Percentiles rank a stretch among this genome's conserved stretches.
Evolutionary conservation across 1,284 basidiomycete genomes (phyloP).

Genomic region (Stereum hirsutum): DNA sequence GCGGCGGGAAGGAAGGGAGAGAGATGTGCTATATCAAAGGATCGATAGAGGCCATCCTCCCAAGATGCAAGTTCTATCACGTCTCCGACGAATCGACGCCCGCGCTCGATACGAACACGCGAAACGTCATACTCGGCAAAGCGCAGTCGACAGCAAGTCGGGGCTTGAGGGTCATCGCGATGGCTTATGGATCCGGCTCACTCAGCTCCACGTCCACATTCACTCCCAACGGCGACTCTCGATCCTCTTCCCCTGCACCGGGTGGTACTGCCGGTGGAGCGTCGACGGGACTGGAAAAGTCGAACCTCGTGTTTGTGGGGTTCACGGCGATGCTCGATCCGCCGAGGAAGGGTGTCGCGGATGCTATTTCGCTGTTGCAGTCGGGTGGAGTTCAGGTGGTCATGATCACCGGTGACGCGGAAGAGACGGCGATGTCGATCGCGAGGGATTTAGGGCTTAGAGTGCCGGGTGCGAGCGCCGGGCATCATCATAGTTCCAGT

Average conservation of each 20-base stretch:
- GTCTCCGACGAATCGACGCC: slow-evolving; percentile 81
- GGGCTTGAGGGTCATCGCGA: slow-evolving; percentile 83
- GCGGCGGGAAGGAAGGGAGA: no score
- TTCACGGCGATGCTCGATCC: slow-evolving; percentile 96
- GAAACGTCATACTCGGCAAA: slow-evolving; percentile 56
- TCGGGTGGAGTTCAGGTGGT: slow-evolving; percentile 88
- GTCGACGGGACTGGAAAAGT: slow-evolving; percentile 31
- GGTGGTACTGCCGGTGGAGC: slow-evolving; percentile 17
- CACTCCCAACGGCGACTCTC: background rate
- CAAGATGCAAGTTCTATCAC: slow-evolving; percentile 82
- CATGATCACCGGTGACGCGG: slow-evolving; percentile 97
- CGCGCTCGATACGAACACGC: slow-evolving; percentile 59
- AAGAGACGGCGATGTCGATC: slow-evolving; percentile 86
- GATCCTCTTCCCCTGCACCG: slow-evolving; percentile 18
- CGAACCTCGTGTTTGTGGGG: slow-evolving; percentile 79
- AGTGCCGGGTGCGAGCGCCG: slow-evolving; percentile 20
- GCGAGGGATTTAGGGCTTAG: slow-evolving; percentile 84
- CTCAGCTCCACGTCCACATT: slow-evolving; percentile 22
- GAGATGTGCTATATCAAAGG: slow-evolving; percentile 92
- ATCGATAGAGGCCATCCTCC: slow-evolving; percentile 82
- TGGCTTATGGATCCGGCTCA: slow-evolving; percentile 78
- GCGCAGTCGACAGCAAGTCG: slow-evolving; percentile 65
- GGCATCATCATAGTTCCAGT: no score
- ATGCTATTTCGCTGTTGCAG: slow-evolving; percentile 76
- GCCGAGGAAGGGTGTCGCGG: slow-evolving; percentile 87